Conservation (phyloP, 495 filamentous ascomycete genomes). For the Penicillium coffeae region DNA sequence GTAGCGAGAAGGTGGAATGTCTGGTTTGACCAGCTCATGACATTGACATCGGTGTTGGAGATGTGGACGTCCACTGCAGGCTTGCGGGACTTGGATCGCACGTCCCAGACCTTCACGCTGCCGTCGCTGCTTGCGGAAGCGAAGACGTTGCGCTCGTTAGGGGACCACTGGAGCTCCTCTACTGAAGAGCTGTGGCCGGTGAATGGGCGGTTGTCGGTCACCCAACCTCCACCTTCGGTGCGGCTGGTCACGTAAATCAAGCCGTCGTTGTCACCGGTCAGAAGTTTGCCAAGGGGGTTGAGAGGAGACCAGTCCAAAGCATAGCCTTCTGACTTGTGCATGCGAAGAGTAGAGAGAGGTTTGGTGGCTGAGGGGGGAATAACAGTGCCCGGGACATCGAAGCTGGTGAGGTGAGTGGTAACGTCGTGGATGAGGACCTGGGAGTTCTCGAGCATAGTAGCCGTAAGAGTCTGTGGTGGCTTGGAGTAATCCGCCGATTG, state of each 20-base stretch:
- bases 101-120: constrained; percentile 92
- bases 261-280: constrained; percentile 89
- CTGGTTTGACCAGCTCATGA: constrained; percentile 87
- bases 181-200: constrained; percentile 78
- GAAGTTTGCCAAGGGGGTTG: constrained; percentile 70
- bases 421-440: constrained; percentile 92
- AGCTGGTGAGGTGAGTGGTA: constrained; percentile 76
- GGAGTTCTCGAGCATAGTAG: constrained; percentile 84
- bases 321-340: constrained; percentile 92
- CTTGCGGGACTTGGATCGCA: constrained; percentile 79
- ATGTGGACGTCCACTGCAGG: constrained; percentile 82
- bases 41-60: constrained; percentile 84
- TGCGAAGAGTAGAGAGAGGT: constrained; percentile 77
- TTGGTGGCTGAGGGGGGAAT: constrained; percentile 79
- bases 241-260: constrained; percentile 82
- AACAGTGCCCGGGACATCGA: constrained; percentile 79
- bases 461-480: constrained; percentile 76
- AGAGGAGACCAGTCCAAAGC: constrained; percentile 90
- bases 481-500: constrained; percentile 57
- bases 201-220: constrained; percentile 75
- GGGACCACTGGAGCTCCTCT: constrained; percentile 96
- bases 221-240: constrained; percentile 82
- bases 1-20: constrained; percentile 87
- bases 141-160: constrained; percentile 86
- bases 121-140: constrained; percentile 90